These are phyloP conservation scores for Xylariaceae sp. DNA, from an alignment of 2,329 filamentous ascomycete genomes.

Conservation along the genomic window DNA sequence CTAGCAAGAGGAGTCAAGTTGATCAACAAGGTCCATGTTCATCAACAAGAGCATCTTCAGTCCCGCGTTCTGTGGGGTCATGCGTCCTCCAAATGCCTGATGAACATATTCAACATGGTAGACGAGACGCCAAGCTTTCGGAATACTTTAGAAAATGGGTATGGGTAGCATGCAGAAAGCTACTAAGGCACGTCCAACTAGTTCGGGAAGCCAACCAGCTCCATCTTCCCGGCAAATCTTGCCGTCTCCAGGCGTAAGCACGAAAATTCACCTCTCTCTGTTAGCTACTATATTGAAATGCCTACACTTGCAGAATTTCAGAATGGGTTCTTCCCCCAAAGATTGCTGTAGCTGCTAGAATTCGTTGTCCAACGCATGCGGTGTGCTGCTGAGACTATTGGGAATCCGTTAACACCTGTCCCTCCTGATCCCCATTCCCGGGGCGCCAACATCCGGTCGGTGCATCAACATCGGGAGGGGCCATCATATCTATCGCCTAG, in stretches of 20 bases:
- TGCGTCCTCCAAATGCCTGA: too few species aligned
- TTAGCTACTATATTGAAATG: not conserved
- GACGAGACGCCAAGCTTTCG: too few species aligned
- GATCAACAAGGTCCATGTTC: too few species aligned
- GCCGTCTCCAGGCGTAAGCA: not conserved
- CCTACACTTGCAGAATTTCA: not conserved
- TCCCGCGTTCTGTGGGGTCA: too few species aligned
- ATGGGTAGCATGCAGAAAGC: not conserved
- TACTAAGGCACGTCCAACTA: not conserved
- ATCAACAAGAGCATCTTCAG: too few species aligned
- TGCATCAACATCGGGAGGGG: not conserved
- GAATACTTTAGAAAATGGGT: too few species aligned
- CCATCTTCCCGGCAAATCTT: not conserved
- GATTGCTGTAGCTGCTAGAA: not conserved
- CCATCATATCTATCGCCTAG: conserved; percentile 3
- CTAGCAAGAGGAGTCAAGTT: too few species aligned
- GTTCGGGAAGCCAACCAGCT: conserved; percentile 4
- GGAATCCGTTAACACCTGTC: conserved; percentile 3
- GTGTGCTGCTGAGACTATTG: conserved; percentile 2
- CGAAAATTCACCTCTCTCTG: not conserved
- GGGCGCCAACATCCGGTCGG: not conserved
- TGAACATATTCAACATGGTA: too few species aligned
- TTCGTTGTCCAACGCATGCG: conserved; percentile 4
- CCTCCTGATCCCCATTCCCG: not conserved
- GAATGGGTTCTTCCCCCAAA: not conserved